Evolutionary conservation across 2,329 filamentous ascomycete species (phyloP).

Genomic region (Nigrospora oryzae): DNA sequence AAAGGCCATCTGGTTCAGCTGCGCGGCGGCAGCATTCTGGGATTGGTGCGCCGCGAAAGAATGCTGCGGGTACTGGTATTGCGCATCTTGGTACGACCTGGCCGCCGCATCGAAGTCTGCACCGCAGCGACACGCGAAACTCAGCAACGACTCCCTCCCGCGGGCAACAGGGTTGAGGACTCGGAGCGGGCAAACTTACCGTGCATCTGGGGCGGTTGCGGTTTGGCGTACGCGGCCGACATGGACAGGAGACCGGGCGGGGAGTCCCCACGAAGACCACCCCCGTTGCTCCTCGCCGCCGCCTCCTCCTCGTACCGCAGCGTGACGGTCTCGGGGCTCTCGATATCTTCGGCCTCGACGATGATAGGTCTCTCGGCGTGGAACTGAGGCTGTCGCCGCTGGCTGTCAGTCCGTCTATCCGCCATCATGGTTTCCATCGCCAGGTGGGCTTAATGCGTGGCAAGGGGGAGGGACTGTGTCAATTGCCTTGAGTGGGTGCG

Average conservation of each 20-base stretch:
- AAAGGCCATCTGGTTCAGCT: conserved; percentile 48
- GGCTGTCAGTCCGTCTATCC: conserved; percentile 9
- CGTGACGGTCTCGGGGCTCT: conserved; percentile 48
- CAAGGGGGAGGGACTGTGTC: background rate
- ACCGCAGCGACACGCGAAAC: no score
- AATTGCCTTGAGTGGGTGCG: no score
- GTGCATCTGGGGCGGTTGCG: conserved; percentile 67
- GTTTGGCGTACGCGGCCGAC: conserved; percentile 68
- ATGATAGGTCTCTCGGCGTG: conserved; percentile 48
- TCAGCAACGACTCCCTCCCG: no score
- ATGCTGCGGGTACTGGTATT: conserved; percentile 43
- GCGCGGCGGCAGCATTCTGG: conserved; percentile 37
- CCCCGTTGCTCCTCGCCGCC: conserved; percentile 42
- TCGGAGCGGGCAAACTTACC: conserved; percentile 48
- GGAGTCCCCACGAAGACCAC: conserved; percentile 47
- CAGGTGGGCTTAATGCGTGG: background rate
- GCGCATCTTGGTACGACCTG: conserved; percentile 50
- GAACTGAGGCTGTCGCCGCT: conserved; percentile 35
- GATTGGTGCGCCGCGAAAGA: conserved; percentile 36
- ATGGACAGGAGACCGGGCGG: conserved; percentile 59
- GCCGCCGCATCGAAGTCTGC: conserved; percentile 11
- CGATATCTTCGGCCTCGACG: conserved; percentile 44
- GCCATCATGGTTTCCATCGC: background rate
- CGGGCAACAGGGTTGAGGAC: background rate
- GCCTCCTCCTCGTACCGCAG: conserved; percentile 48